A percentile compares a stretch with the other conserved stretches of the same genome.
Evolutionary conservation across 2,329 filamentous ascomycete genomes (phyloP).

Genomic region (Lojkania enalia): DNA sequence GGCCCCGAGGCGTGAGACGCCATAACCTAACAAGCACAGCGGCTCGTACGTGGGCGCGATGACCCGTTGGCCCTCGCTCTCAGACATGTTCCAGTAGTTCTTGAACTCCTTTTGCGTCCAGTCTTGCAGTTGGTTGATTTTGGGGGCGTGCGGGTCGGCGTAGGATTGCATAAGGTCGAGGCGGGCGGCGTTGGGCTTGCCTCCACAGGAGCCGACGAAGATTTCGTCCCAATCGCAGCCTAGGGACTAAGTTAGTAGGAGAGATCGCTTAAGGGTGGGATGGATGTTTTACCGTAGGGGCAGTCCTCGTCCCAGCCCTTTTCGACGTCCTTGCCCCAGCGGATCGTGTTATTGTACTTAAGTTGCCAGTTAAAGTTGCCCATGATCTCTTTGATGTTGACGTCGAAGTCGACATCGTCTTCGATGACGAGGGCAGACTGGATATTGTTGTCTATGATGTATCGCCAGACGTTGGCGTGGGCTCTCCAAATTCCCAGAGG

Average conservation of each 20-base stretch:
- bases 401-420: conserved; percentile 22
- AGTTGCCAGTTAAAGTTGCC: conserved; percentile 19
- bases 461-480: conserved; percentile 20
- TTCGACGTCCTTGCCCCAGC: conserved; percentile 17
- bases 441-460: conserved; percentile 22
- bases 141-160: conserved; percentile 12
- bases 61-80: conserved; percentile 10
- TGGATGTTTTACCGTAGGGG: conserved; percentile 15
- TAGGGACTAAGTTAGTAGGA: conserved; percentile 1
- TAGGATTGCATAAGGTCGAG: conserved; percentile 17
- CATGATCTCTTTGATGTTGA: conserved; percentile 22
- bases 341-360: conserved; percentile 20
- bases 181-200: conserved; percentile 13
- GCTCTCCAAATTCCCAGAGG: conserved; percentile 19
- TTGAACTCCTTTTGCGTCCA: conserved; percentile 15
- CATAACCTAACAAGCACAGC: conserved; percentile 18
- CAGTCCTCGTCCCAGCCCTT: conserved; percentile 22
- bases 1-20: conserved; percentile 15
- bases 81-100: conserved; percentile 15
- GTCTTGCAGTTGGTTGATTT: background rate
- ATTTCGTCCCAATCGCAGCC: conserved; percentile 25
- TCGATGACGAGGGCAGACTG: conserved; percentile 19
- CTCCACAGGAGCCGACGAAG: conserved; percentile 18
- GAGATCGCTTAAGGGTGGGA: background rate
- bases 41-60: conserved; percentile 15